Base-by-base conservation (phyloP, 768 basidiomycete genomes). In the Suillus luteus region DNA sequence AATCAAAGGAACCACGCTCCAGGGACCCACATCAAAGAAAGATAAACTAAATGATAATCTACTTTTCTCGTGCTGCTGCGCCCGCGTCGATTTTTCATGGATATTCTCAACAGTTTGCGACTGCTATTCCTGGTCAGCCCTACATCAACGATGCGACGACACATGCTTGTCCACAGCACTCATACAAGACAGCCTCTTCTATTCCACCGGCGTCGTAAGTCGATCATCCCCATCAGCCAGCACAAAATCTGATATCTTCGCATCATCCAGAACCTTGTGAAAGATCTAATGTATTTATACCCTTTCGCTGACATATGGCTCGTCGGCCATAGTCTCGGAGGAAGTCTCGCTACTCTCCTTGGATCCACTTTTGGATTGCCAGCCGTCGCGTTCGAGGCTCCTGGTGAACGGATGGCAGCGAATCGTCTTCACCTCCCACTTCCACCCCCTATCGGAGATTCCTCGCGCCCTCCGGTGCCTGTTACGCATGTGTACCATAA, bases 41-140 rank as follows among this genome's bases (percentile, higher is more conserved):
- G 96, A 99, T 78, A 96, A 94, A 78, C 89, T 89, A 72, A 98
- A 98, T 75, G 96, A 97, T 76, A 93, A 93, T 69, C 69, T 93
- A 74, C 75, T 93, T 19, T 93, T 92, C 71, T 92, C 95, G 0
- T 99, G 96, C 77, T 98, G 96, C 73, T 99, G 96, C 70, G 96
- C 95, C 17, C 83, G 88, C 38, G 91, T 96, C 41, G 91, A 93
- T 74, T 82, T 95, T 64, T 88, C 91, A 2, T 98, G 96, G 95
- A 72, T 85, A 33, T 90, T 93, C 72, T 82, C 83, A 41, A 88
- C 91, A 2, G 96, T 97, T 4, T 98, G 96, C 78, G 84, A 92
- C 68, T 99, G 96, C 77, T 95, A 88, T 73, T 63, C 66, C 0
- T 73, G 73, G 72, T 68, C 61, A 5, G 79, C 85, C 2, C 80